These are phyloP conservation scores for Panaeolus papilionaceus DNA, from an alignment of 768 basidiomycete genomes.

Conservation along the genomic window DNA sequence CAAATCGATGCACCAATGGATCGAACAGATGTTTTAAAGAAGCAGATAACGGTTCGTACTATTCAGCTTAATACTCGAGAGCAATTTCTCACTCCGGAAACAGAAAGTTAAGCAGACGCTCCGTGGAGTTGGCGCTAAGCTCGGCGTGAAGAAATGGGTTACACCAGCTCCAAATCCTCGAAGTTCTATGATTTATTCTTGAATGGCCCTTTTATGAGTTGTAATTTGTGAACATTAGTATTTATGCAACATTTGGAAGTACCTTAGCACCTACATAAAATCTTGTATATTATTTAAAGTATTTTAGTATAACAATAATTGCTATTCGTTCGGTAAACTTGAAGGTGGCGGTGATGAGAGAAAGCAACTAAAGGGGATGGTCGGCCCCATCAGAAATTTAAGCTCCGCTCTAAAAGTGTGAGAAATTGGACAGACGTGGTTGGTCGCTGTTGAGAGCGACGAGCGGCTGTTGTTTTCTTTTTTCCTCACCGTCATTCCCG, in stretches of 20 bases:
- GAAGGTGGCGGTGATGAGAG: neutral
- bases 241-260: neutral
- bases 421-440: constrained; percentile 49
- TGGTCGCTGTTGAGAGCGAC: constrained; percentile 53
- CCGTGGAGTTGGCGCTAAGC: constrained; percentile 17
- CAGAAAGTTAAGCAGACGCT: constrained; percentile 14
- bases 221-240: neutral
- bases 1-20: neutral
- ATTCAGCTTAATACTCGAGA: neutral
- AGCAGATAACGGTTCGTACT: constrained; percentile 7
- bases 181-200: constrained; percentile 20
- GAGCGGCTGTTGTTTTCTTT: constrained; percentile 43
- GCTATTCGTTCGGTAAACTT: neutral
- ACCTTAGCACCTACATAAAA: neutral
- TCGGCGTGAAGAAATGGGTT: constrained; percentile 21
- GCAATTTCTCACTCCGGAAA: neutral
- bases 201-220: neutral
- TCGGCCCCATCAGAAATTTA: constrained; percentile 21
- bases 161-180: constrained; percentile 22
- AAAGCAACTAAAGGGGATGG: neutral
- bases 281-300: neutral
- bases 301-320: neutral
- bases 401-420: constrained; percentile 40
- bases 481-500: constrained; percentile 32
- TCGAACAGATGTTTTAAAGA: constrained; percentile 1